phyloP scores from a whole-genome alignment of 2,329 filamentous ascomycete species.

The Paraphoma chrysanthemicola region DNA sequence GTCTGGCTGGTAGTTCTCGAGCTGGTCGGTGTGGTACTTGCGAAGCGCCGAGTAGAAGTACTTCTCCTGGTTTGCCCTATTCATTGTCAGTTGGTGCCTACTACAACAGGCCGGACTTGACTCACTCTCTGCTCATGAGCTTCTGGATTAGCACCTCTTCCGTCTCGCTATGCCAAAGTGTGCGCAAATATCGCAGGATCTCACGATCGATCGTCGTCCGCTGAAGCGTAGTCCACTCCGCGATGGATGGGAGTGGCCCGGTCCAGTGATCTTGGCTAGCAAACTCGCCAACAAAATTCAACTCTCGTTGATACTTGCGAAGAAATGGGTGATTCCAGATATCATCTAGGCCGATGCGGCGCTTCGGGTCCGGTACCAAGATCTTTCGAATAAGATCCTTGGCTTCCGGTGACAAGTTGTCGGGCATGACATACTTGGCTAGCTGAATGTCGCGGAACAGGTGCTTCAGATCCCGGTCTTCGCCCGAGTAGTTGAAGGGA shows the following conservation, averaged over 20 bases:
- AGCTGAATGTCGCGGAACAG: slow-evolving; percentile 67
- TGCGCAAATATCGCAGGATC: slow-evolving; percentile 83
- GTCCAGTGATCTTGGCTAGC: slow-evolving; percentile 59
- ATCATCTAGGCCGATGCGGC: slow-evolving; percentile 78
- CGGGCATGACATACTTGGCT: slow-evolving; percentile 57
- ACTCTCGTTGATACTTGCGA: slow-evolving; percentile 75
- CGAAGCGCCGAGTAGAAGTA: slow-evolving; percentile 87
- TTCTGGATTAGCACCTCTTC: slow-evolving; percentile 74
- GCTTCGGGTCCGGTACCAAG: slow-evolving; percentile 77
- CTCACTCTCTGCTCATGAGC: slow-evolving; percentile 60
- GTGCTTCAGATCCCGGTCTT: slow-evolving; percentile 61
- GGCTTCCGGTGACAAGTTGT: slow-evolving; percentile 68
- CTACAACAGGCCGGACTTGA: not conserved
- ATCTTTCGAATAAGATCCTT: slow-evolving; percentile 81
- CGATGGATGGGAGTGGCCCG: slow-evolving; percentile 62
- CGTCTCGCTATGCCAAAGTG: slow-evolving; percentile 86
- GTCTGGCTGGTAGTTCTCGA: slow-evolving; percentile 83
- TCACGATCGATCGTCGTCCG: slow-evolving; percentile 78
- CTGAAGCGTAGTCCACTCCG: slow-evolving; percentile 68
- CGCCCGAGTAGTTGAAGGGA: slow-evolving; percentile 70
- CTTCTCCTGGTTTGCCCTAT: slow-evolving; percentile 85
- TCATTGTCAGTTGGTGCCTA: slow-evolving; percentile 4
- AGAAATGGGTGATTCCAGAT: slow-evolving; percentile 91
- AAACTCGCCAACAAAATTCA: slow-evolving; percentile 70
- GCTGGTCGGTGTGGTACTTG: slow-evolving; percentile 80